Base-by-base conservation (phyloP, 2,329 filamentous ascomycete genomes). In the Aspergillus pseudoviridinutans region DNA sequence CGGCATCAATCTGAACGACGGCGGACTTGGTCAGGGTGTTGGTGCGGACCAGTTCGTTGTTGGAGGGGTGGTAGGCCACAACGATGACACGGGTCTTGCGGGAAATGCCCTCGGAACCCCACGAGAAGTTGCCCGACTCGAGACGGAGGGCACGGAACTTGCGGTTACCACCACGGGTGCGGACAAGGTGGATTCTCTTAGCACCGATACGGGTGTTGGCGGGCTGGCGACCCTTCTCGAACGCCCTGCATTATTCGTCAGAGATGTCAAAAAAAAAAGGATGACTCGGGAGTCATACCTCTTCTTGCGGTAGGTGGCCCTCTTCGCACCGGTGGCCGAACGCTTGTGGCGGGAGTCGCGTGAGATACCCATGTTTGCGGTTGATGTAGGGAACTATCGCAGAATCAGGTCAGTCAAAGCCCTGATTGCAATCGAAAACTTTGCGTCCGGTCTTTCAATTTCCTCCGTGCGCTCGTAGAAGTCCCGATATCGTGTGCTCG, bases 41-140 rank as follows among this genome's bases (percentile, higher is more conserved):
- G 82, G 94, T 99, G 78, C 94, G 94, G 85, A 99, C 92, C 73
- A 99, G 87, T 85, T 99, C 94, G 91, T 99, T 99, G 92, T 99
- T 99, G 80, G 93, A 97, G 65, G 94, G 95, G 84, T 99, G 95
- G 90, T 92, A 99, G 79, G 88, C 89, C 82, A 99, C 95, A 75
- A 85, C 92, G 80, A 99, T 97, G 80, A 99, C 90, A 85, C 95
- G 94, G 82, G 91, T 92, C 89, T 99, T 99, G 88, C 94, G 93
- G 82, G 93, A 90, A 81, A 92, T 85, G 76, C 93, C 92, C 87
- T 99, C 94, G 69, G 92, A 97, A 75, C 91, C 93, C 94, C 94
- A 99, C 75, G 92, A 92, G 83, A 97, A 99, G 89, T 99, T 99
- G 79, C 94, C 94, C 68, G 91, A 88, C 79, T 99, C 94, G 83